A percentile compares a stretch with the other conserved stretches of the same genome.
Evolutionary conservation across 768 basidiomycete species (phyloP).

Genomic region (Trametes gibbosa): DNA sequence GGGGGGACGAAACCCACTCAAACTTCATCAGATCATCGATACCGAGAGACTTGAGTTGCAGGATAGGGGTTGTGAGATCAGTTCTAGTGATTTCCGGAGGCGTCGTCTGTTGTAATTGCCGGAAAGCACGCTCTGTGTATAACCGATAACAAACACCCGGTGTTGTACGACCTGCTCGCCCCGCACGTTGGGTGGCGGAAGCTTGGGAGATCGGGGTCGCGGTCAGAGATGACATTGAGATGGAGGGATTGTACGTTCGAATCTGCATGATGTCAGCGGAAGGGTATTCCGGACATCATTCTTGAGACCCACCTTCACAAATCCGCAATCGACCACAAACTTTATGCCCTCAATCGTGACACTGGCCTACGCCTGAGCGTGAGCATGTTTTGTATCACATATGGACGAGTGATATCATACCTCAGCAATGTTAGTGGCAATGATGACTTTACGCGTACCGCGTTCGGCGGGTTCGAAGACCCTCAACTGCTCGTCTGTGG

Average conservation of each 20-base stretch:
- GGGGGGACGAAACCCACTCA: conserved; percentile 91
- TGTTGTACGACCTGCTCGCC: conserved; percentile 92
- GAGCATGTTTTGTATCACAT: no score
- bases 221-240: conserved; percentile 78
- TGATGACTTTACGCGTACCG: conserved; percentile 83
- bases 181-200: conserved; percentile 90
- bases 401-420: conserved; percentile 32
- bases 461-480: conserved; percentile 79
- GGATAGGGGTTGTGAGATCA: conserved; percentile 87
- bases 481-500: conserved; percentile 82
- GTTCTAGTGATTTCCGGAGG: conserved; percentile 89
- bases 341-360: conserved; percentile 96
- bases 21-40: conserved; percentile 95
- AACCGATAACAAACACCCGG: conserved; percentile 91
- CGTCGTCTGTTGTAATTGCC: conserved; percentile 63
- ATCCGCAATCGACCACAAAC: conserved; percentile 92
- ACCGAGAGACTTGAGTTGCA: conserved; percentile 93
- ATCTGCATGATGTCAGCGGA: conserved; percentile 48
- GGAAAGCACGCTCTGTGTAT: conserved; percentile 65
- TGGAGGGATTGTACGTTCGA: conserved; percentile 84
- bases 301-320: conserved; percentile 72
- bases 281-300: neutral
- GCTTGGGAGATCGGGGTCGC: conserved; percentile 84
- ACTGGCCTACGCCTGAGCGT: conserved; percentile 60
- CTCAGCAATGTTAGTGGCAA: conserved; percentile 96